Base-by-base conservation (phyloP, 2,329 filamentous ascomycete genomes). In the Plenodomus biglobosus region DNA sequence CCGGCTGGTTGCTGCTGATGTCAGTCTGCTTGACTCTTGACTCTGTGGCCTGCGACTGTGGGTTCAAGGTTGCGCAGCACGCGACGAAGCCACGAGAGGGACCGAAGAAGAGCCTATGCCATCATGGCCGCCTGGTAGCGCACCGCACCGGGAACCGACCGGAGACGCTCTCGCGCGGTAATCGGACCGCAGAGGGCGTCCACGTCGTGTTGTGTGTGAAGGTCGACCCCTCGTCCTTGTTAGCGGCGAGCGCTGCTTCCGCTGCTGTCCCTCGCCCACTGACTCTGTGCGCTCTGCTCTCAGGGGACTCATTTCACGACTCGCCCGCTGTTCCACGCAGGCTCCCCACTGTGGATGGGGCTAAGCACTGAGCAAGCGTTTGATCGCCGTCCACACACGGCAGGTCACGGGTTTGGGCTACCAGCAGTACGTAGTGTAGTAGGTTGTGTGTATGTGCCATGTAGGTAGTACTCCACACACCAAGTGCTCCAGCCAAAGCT, bases 321-420 rank as follows among this genome's bases (percentile, higher is more conserved):
- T 32, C 27, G 27, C 6, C 6, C 27, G 27, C 27, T 32, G 3
- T 32, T 32, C 27, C 8, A 32, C 27, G 27, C n/a, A n/a, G n/a
- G n/a, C n/a, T n/a, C 27, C 27, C 27, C 27, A 32, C 27, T 11
- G 8, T 32, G 6, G 27, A 32, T 48, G 47, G n/a, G 52, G 48
- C 59, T 57, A 65, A 67, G 66, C 66, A 69, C 58, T 66, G 62
- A 58, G 55, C 65, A 68, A 58, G 67, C 66, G 68, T 71, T 70
- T 70, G 68, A 71, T 71, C 68, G 66, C 66, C 68, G 62, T 64
- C 57, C 55, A 62, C n/a, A n/a, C n/a, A n/a, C n/a, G n/a, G n/a
- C n/a, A n/a, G n/a, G n/a, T n/a, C n/a, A n/a, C n/a, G n/a, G n/a
- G n/a, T n/a, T n/a, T n/a, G n/a, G n/a, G n/a, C n/a, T n/a, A n/a